Percentiles rank a stretch among this genome's conserved stretches.
Conservation (phyloP, 768 basidiomycete genomes). For the Gloeostereum incarnatum region DNA sequence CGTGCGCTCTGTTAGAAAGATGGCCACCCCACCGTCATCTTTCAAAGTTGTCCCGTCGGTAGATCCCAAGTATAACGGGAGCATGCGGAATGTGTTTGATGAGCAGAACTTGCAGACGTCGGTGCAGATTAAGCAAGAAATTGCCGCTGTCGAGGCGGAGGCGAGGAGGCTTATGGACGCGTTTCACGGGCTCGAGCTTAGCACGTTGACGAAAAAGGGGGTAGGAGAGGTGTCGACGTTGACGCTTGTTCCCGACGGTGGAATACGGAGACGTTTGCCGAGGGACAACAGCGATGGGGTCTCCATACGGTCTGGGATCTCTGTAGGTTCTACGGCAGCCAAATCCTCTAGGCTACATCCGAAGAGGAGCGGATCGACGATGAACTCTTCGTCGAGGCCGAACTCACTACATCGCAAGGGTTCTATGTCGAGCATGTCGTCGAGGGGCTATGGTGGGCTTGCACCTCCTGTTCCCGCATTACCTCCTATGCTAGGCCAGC, state of each 20-base stretch:
- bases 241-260: constrained; percentile 24
- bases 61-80: constrained; percentile 24
- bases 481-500: constrained; percentile 17
- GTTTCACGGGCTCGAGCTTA: constrained; percentile 72
- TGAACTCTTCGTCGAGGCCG: constrained; percentile 17
- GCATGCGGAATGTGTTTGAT: constrained; percentile 34
- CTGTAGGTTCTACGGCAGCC: constrained; percentile 38
- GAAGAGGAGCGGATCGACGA: constrained; percentile 18
- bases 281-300: constrained; percentile 37
- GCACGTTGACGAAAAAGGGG: constrained; percentile 27
- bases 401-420: constrained; percentile 42
- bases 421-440: constrained; percentile 53
- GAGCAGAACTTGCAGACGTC: constrained; percentile 52
- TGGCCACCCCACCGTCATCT: constrained; percentile 56
- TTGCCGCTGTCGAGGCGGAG: constrained; percentile 62
- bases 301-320: constrained; percentile 46
- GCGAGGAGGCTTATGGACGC: constrained; percentile 65
- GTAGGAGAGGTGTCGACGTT: constrained; percentile 16
- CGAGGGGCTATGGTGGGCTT: constrained; percentile 31
- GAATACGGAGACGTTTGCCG: constrained; percentile 23
- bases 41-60: constrained; percentile 27
- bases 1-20: constrained; percentile 35
- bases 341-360: too few relatives aligned
- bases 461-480: constrained; percentile 22
- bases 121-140: constrained; percentile 56